A percentile compares a stretch with the other conserved stretches of the same genome.
phyloP scores from a whole-genome alignment of 139 green algal species.

The Micractinium conductrix region DNA sequence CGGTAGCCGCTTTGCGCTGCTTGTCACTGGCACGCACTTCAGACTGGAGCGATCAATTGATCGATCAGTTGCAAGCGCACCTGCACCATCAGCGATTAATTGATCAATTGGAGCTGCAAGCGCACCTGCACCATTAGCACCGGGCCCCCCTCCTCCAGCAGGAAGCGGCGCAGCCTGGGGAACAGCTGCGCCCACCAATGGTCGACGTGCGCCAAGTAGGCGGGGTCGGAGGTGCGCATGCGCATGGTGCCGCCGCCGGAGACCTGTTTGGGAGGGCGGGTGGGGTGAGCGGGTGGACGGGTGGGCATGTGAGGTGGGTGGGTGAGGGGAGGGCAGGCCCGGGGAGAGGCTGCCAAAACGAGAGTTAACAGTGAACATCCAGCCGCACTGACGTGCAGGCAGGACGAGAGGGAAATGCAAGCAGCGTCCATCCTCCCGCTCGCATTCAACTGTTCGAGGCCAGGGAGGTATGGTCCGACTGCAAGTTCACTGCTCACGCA shows the following conservation, averaged over 20 bases:
- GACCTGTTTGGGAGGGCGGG: conserved; percentile 14
- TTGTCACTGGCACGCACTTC: too few relatives aligned
- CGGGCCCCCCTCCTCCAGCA: conserved; percentile 54
- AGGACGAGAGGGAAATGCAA: too few relatives aligned
- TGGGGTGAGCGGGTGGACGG: not conserved
- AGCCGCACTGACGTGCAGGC: not conserved
- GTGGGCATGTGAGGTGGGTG: too few relatives aligned
- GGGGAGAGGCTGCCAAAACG: not conserved
- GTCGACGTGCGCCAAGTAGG: conserved; percentile 58
- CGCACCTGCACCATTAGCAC: conserved; percentile 67
- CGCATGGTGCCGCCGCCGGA: conserved; percentile 49
- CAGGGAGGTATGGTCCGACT: too few relatives aligned
- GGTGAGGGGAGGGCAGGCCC: too few relatives aligned
- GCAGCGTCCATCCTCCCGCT: not conserved
- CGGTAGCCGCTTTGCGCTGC: too few relatives aligned
- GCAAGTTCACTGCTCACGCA: too few relatives aligned
- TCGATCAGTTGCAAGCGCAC: too few relatives aligned
- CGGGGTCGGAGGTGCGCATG: conserved; percentile 49
- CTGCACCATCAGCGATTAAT: too few relatives aligned
- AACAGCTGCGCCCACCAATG: conserved; percentile 60
- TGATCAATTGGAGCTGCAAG: too few relatives aligned
- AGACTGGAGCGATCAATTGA: too few relatives aligned
- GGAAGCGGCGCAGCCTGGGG: conserved; percentile 32
- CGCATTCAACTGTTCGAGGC: too few relatives aligned
- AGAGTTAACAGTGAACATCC: not conserved